These are phyloP conservation scores for Thuja plicata DNA, from an alignment of 83 land plant genomes.

Conservation along the genomic window DNA sequence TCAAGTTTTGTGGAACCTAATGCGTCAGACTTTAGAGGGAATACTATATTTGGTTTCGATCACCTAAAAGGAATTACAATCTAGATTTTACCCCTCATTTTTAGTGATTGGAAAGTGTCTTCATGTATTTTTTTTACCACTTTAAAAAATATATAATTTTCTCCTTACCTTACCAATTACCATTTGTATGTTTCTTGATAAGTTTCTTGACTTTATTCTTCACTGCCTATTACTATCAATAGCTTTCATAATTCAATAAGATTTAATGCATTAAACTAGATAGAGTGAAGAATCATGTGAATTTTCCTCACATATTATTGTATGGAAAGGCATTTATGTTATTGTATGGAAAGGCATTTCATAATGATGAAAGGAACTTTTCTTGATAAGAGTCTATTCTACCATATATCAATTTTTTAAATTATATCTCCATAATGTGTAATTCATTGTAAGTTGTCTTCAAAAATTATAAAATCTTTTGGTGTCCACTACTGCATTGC, in stretches of 20 bases:
- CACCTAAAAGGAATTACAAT: not conserved
- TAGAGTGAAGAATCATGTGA: constrained; percentile 76
- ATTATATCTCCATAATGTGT: too few species aligned
- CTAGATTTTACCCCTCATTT: not conserved
- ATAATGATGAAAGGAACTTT: constrained; percentile 59
- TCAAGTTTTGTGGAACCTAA: not conserved
- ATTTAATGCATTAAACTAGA: constrained; percentile 60
- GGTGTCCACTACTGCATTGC: too few species aligned
- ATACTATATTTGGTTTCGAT: not conserved
- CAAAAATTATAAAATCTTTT: too few species aligned
- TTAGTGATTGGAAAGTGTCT: not conserved
- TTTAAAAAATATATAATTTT: not conserved
- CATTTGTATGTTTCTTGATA: not conserved
- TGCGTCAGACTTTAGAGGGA: not conserved
- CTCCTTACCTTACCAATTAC: not conserved
- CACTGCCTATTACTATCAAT: not conserved
- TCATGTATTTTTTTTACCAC: not conserved
- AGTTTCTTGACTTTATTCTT: not conserved
- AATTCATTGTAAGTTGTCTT: too few species aligned
- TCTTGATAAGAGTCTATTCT: too few species aligned
- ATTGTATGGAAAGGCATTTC: constrained; percentile 14
- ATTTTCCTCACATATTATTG: constrained; percentile 55
- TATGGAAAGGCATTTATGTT: not conserved
- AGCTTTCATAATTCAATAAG: constrained; percentile 22
- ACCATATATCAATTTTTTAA: too few species aligned